Evolutionary conservation across 1,139 yeast species (phyloP), one percentile per base, ranked within the genome.

Genomic region (Suhomyces anneliseae): DNA sequence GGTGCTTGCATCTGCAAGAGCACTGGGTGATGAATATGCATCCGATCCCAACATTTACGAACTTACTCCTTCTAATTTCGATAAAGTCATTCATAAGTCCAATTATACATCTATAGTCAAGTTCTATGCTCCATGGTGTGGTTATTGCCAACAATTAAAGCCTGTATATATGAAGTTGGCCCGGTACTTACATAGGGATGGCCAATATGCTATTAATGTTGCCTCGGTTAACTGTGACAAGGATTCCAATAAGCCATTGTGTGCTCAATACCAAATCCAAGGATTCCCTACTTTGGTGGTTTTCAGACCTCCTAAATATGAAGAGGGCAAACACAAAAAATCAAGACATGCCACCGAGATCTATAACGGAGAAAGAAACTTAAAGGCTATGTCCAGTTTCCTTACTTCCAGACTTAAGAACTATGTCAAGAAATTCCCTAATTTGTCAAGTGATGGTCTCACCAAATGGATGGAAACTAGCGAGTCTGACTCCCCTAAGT

Each of bases 41-140:
- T 51, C 62, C 9, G 76, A 76, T 54, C 66, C 76, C 1, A 72
- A 80, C 43, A 79, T 88, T 6, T 71, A 74, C 42, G 90, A 87
- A 57, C 69, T 87, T 40, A 74, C 76, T 9, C 69, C 82, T 0
- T 60, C 72, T 14, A 82, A 70, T 41, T 90, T 92, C 61, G 81
- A 84, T 50, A 77, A 79, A 52, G 85, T 83, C 42, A 82, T 92
- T 4, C 73, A 82, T 42, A 66, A 72, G 36, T 74, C 95, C 7
- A 89, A 90, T 62, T 87, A 89, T 56, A 86, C 96, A 3, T 70
- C 96, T 2, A 71, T 92, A 7, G 95, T 93, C 15, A 92, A 90
- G 66, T 93, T 92, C 63, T 93, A 93, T 64, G 98, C 98, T 5
- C 98, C 98, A 35, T 93, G 98, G 98, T 93, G 98, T 72, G 90